phyloP scores from a whole-genome alignment of 129 eudicot genomes.

The Flaveria sonorensis region DNA sequence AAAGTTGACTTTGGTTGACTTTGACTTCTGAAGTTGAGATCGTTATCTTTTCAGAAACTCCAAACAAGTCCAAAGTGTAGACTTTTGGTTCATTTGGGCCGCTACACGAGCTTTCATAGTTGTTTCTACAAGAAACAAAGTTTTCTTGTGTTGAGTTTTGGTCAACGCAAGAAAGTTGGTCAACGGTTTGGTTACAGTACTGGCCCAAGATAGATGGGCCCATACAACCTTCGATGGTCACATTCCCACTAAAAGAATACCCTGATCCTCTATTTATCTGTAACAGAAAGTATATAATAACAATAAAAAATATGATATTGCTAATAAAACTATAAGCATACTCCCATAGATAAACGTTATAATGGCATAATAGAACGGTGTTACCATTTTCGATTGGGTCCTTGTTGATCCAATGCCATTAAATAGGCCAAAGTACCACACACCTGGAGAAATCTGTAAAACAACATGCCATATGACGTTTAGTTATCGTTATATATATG shows the following conservation, averaged over 20 bases:
- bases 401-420: constrained; percentile 46
- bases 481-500: background rate
- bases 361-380: background rate
- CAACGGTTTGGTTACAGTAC: constrained; percentile 35
- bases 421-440: constrained; percentile 43
- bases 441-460: constrained; percentile 43
- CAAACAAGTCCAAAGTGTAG: constrained; percentile 29
- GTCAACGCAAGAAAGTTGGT: constrained; percentile 42
- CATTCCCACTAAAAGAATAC: constrained; percentile 32
- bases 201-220: constrained; percentile 25
- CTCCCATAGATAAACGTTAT: background rate
- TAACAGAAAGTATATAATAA: background rate
- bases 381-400: constrained; percentile 49
- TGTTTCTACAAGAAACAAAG: constrained; percentile 32
- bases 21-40: constrained; percentile 25
- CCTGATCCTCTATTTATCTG: constrained; percentile 38
- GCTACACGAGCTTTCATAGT: constrained; percentile 28
- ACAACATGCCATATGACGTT: constrained; percentile 1
- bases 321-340: constrained; percentile 4
- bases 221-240: constrained; percentile 37
- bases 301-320: background rate
- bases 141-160: constrained; percentile 13
- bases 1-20: constrained; percentile 20
- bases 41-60: constrained; percentile 24
- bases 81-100: constrained; percentile 29